Evolutionary conservation across 495 filamentous ascomycete genomes (phyloP).

Genomic region (Polyplosphaeria fusca): DNA sequence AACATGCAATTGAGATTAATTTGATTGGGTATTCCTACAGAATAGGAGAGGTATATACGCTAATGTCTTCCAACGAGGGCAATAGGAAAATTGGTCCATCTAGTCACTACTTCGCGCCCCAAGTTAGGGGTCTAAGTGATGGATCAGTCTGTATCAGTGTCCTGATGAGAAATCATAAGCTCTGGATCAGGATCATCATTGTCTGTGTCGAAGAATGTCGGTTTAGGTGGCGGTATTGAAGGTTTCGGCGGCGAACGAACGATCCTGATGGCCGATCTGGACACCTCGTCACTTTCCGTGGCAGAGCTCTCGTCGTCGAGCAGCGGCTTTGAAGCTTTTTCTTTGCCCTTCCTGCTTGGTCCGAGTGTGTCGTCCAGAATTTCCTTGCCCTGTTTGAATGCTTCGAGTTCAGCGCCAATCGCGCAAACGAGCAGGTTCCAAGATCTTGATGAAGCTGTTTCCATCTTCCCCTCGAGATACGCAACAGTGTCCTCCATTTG

Average conservation of each 20-base stretch:
- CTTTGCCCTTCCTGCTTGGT: conserved; percentile 11
- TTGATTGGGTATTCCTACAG: too few relatives aligned
- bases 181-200: conserved; percentile 42
- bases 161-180: conserved; percentile 47
- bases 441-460: conserved; percentile 58
- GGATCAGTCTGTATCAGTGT: conserved; percentile 32
- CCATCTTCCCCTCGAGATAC: conserved; percentile 59
- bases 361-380: conserved; percentile 58
- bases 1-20: too few relatives aligned
- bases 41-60: too few relatives aligned
- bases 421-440: conserved; percentile 91
- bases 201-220: conserved; percentile 29
- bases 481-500: conserved; percentile 56
- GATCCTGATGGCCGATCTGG: conserved; percentile 21
- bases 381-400: conserved; percentile 65
- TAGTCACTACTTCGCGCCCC: too few relatives aligned
- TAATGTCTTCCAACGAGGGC: too few relatives aligned
- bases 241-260: conserved; percentile 6
- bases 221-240: conserved; percentile 1
- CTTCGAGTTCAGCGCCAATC: conserved; percentile 83
- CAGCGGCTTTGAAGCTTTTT: conserved; percentile 8
- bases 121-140: too few relatives aligned
- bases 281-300: conserved; percentile 16
- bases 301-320: conserved; percentile 15
- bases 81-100: too few relatives aligned